These are phyloP conservation scores for Suhomyces vadensis DNA, from an alignment of 805 yeast species.

Conservation along the genomic window DNA sequence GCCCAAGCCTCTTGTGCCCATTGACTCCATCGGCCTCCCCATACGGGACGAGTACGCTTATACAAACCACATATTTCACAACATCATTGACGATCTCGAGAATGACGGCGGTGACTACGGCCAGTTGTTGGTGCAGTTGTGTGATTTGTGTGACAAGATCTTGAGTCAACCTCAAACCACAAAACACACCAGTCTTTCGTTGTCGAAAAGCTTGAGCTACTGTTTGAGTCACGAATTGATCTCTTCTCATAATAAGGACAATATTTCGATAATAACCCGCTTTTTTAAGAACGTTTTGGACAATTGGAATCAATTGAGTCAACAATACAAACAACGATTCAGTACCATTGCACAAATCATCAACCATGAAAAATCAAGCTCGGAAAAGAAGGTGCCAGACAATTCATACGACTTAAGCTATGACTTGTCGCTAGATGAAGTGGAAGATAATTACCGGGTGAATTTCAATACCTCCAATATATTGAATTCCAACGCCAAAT, in stretches of 20 bases:
- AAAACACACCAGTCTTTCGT: conserved; percentile 40
- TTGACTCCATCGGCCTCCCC: conserved; percentile 52
- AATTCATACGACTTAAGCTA: conserved; percentile 36
- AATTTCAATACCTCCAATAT: conserved; percentile 18
- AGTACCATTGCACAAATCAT: conserved; percentile 17
- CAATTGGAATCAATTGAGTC: conserved; percentile 44
- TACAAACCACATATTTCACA: conserved; percentile 37
- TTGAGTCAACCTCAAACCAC: conserved; percentile 39
- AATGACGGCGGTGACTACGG: conserved; percentile 10
- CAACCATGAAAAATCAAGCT: conserved; percentile 4
- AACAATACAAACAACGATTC: conserved; percentile 14
- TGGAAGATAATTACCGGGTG: conserved; percentile 13
- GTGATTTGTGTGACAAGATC: conserved; percentile 39
- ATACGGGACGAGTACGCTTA: conserved; percentile 49
- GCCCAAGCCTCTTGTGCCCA: conserved; percentile 55
- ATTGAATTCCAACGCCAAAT: conserved; percentile 3
- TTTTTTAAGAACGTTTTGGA: conserved; percentile 54
- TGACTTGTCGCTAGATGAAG: conserved; percentile 32
- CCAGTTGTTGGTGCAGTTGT: conserved; percentile 46
- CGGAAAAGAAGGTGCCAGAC: conserved; percentile 13
- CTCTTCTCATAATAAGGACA: conserved; percentile 44
- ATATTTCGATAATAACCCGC: conserved; percentile 51
- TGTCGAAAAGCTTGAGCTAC: conserved; percentile 53
- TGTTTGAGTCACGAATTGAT: conserved; percentile 54
- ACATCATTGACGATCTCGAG: conserved; percentile 23